phyloP scores from a whole-genome alignment of 495 filamentous ascomycete species.

The Penicillium canariense region DNA sequence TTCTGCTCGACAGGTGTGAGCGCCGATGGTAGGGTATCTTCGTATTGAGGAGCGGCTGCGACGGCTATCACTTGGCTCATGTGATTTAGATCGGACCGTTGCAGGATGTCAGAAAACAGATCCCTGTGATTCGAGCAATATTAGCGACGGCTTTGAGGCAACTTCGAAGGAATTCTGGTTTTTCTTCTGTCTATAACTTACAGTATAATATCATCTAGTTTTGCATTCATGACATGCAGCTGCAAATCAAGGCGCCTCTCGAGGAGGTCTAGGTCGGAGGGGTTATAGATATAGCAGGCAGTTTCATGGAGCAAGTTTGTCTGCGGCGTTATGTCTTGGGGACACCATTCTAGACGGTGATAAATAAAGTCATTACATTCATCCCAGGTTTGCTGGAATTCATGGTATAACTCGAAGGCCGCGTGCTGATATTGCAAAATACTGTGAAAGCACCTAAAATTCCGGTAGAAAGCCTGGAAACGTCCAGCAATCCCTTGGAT shows the following conservation, averaged over 20 bases:
- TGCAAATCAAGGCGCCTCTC: conserved; percentile 2
- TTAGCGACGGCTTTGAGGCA: background rate
- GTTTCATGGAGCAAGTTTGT: background rate
- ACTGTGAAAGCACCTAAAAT: background rate
- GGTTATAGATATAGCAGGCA: conserved; percentile 1
- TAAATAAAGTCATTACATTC: conserved; percentile 3
- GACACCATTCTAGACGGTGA: background rate
- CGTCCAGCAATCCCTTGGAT: background rate
- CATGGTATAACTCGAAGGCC: conserved; percentile 3
- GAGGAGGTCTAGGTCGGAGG: background rate
- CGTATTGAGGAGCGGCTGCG: background rate
- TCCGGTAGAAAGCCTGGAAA: background rate
- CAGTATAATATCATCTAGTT: conserved; percentile 1
- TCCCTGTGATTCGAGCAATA: background rate
- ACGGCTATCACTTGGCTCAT: background rate
- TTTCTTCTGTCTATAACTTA: no score
- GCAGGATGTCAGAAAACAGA: background rate
- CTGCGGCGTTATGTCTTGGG: background rate
- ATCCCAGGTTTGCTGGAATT: conserved; percentile 4
- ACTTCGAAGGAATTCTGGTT: no score
- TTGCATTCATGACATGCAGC: conserved; percentile 6
- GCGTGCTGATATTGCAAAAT: conserved; percentile 1
- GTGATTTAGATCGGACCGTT: no score
- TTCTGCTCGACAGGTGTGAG: background rate
- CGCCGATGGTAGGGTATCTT: background rate